These are phyloP conservation scores for Colletotrichum karsti DNA, from an alignment of 2,329 filamentous ascomycete genomes.

Conservation along the genomic window DNA sequence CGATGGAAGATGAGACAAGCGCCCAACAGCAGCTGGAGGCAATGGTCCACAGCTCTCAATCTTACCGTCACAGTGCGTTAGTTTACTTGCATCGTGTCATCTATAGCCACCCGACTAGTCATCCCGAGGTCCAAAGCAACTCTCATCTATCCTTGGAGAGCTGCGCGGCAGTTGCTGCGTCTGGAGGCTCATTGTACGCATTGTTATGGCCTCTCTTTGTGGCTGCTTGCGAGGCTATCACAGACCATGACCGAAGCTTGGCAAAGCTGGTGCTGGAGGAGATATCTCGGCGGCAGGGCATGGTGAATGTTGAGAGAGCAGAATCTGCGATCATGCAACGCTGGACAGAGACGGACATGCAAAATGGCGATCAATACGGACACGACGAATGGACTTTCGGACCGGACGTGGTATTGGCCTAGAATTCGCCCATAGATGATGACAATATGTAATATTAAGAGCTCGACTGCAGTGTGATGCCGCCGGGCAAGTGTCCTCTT, in stretches of 20 bases:
- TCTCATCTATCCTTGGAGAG: neutral
- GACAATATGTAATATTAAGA: too few relatives aligned
- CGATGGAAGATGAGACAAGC: neutral
- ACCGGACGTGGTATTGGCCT: neutral
- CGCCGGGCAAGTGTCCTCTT: too few relatives aligned
- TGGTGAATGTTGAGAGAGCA: neutral
- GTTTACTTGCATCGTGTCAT: neutral
- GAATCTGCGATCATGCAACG: neutral
- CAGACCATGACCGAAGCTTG: neutral
- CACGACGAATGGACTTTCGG: too few relatives aligned
- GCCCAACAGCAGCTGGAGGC: neutral
- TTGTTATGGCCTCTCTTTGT: neutral
- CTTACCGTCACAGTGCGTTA: neutral
- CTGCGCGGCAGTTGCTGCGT: neutral
- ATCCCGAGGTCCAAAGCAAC: neutral
- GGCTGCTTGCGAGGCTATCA: neutral
- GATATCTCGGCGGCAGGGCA: neutral
- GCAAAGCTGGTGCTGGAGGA: neutral
- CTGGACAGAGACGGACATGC: neutral
- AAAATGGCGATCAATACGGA: rapidly evolving
- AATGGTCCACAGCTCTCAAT: neutral
- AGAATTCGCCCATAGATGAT: too few relatives aligned
- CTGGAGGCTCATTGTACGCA: neutral
- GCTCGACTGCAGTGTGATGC: too few relatives aligned
- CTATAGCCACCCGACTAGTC: neutral